Conservation (phyloP, 257 asterid genomes). For the Ilex asprella region DNA sequence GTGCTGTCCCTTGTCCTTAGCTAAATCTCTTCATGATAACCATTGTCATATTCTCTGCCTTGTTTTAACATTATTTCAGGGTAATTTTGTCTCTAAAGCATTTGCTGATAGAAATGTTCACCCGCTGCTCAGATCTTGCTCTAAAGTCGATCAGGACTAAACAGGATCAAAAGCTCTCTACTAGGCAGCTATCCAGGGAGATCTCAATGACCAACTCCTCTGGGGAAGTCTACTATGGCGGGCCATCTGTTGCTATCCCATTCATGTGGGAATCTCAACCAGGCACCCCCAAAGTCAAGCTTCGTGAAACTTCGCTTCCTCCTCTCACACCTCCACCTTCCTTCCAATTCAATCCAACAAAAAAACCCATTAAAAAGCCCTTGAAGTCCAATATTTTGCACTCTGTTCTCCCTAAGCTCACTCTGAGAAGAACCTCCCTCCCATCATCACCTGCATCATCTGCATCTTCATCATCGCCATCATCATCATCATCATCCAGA, state of each 20-base stretch:
- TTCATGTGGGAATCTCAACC: slow-evolving; percentile 37
- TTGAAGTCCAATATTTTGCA: slow-evolving; percentile 10
- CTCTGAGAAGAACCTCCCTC: slow-evolving; percentile 7
- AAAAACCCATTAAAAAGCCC: slow-evolving; percentile 9
- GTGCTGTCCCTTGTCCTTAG: not conserved
- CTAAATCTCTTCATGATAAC: too few relatives aligned
- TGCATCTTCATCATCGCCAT: not conserved
- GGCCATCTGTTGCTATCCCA: slow-evolving; percentile 21
- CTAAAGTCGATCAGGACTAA: slow-evolving; percentile 15
- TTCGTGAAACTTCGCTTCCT: slow-evolving; percentile 19
- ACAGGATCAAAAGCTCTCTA: slow-evolving; percentile 7
- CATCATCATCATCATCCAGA: slow-evolving; percentile 1
- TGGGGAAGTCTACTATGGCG: slow-evolving; percentile 22
- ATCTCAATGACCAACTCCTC: slow-evolving; percentile 14
- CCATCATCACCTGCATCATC: slow-evolving; percentile 11
- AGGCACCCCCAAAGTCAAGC: slow-evolving; percentile 26
- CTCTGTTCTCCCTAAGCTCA: slow-evolving; percentile 20
- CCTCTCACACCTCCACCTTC: slow-evolving; percentile 45
- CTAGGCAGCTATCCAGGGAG: too few relatives aligned
- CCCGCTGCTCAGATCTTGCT: slow-evolving; percentile 9
- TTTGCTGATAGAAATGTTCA: slow-evolving; percentile 10
- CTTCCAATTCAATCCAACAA: slow-evolving; percentile 13
- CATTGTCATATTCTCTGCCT: too few relatives aligned
- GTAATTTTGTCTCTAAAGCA: too few relatives aligned
- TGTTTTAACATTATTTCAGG: too few relatives aligned